Conservation (phyloP, 768 basidiomycete species). For the Rickenella mellea region DNA sequence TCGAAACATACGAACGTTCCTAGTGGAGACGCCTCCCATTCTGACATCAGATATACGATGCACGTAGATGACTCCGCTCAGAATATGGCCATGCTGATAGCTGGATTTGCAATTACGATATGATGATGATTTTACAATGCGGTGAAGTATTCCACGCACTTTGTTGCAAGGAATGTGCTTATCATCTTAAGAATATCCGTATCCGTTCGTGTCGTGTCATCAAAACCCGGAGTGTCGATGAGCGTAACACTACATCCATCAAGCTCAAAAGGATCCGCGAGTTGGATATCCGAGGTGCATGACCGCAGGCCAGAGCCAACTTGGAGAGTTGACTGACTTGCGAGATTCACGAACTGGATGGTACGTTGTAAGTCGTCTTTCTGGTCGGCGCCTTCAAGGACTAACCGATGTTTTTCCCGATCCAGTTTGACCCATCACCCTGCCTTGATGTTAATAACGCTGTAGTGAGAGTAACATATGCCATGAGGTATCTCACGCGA, state of each 20-base stretch:
- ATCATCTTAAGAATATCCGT: conserved; percentile 9
- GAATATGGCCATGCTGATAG: conserved; percentile 9
- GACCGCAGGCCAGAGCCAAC: conserved; percentile 39
- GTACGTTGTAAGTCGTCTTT: too few species aligned
- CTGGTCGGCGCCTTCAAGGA: not conserved
- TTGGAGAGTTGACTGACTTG: conserved; percentile 37
- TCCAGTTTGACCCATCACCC: conserved; percentile 15
- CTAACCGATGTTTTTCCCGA: conserved; percentile 14
- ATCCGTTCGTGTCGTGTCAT: conserved; percentile 29
- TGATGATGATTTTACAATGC: conserved; percentile 5
- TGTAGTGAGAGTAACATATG: too few species aligned
- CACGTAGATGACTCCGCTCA: conserved; percentile 15
- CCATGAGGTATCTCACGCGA: too few species aligned
- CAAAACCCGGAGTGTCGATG: conserved; percentile 58
- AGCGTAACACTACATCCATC: conserved; percentile 33
- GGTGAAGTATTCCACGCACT: conserved; percentile 2
- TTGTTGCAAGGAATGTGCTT: conserved; percentile 2
- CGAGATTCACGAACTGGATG: conserved; percentile 43
- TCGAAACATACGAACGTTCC: conserved; percentile 42
- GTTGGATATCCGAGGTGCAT: conserved; percentile 38
- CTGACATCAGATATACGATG: conserved; percentile 15
- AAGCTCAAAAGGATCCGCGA: conserved; percentile 31
- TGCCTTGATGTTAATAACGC: too few species aligned
- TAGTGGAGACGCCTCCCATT: conserved; percentile 13
- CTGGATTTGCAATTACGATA: conserved; percentile 8